Conservation (phyloP, 1,139 yeast species). For the Hemisphaericaspora xylofermentans region DNA sequence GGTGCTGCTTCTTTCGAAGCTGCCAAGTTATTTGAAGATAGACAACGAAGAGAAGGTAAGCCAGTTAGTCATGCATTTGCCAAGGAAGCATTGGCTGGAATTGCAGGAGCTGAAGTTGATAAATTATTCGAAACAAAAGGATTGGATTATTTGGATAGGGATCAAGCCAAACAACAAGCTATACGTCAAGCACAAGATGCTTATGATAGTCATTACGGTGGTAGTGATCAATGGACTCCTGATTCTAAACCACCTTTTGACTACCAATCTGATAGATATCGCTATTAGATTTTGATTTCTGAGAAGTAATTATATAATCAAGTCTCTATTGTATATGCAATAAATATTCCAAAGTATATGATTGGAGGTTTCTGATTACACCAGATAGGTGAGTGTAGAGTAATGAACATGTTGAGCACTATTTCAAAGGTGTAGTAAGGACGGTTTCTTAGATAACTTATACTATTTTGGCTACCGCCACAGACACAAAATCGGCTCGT, state of each 20-base stretch:
- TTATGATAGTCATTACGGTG: constrained; percentile 32
- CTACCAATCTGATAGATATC: constrained; percentile 17
- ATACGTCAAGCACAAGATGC: constrained; percentile 19
- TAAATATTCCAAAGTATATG: no score
- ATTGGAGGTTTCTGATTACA: no score
- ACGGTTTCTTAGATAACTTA: no score
- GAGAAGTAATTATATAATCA: no score
- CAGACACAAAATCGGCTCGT: no score
- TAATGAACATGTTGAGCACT: no score
- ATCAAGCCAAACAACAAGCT: constrained; percentile 26
- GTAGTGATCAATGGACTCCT: constrained; percentile 29
- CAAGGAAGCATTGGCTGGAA: constrained; percentile 29
- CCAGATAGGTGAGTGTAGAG: no score
- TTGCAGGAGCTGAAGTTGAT: constrained; percentile 36
- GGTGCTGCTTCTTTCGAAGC: constrained; percentile 39
- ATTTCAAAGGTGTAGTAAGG: no score
- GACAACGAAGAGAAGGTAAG: constrained; percentile 33
- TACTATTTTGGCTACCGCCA: no score
- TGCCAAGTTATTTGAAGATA: constrained; percentile 31
- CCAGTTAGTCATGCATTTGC: constrained; percentile 33
- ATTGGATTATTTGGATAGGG: constrained; percentile 32
- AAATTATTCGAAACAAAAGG: constrained; percentile 36
- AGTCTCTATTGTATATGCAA: no score
- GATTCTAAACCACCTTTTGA: constrained; percentile 28
- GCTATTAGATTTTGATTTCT: no score